Evolutionary conservation across 2,329 filamentous ascomycete species (phyloP), one percentile per base, ranked within the genome.

Genomic region (Eutypa lata): DNA sequence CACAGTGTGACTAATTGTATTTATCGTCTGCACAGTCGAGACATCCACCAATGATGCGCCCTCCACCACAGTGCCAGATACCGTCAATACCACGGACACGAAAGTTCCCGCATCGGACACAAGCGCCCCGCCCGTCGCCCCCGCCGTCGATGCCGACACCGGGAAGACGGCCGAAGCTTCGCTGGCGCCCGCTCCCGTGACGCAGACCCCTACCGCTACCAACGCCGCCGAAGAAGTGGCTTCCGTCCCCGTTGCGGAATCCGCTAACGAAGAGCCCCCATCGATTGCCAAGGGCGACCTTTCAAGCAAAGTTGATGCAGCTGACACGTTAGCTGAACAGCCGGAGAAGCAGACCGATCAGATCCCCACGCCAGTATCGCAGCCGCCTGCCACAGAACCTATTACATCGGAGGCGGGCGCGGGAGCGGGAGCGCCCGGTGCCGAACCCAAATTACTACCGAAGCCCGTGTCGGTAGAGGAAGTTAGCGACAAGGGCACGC

Each of bases 381-480:
- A 49, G 42, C n/a, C 47, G 24, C 53, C 49, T 31, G 26, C 52
- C 26, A 33, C 50, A 19, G 51, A 53, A n/a, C 31, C 31, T 8
- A 50, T 57, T 38, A 37, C 61, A 33, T 59, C 51, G 31, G 31
- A n/a, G n/a, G n/a, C n/a, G n/a, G n/a, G n/a, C n/a, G n/a, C 50
- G 18, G 47, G 45, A 18, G 47, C 51, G 3, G 37, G 43, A 7
- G 13, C 31, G 18, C 13, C 42, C 18, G 49, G 61, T 33, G 62
- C 60, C 21, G 54, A 59, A 31, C 22, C 55, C 10, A 61, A 57
- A 38, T 55, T 64, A 44, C 51, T 55, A 8, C 62, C 63, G 37
- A 68, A 64, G 50, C 65, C 67, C 2, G 65, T 62, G 7, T 58
- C 63, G 13, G 52, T 68, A 38, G 63, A 68, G 55, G 64, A 68